Conservation (phyloP, 2,329 filamentous ascomycete genomes). For the Ceratocystis harringtonii region DNA sequence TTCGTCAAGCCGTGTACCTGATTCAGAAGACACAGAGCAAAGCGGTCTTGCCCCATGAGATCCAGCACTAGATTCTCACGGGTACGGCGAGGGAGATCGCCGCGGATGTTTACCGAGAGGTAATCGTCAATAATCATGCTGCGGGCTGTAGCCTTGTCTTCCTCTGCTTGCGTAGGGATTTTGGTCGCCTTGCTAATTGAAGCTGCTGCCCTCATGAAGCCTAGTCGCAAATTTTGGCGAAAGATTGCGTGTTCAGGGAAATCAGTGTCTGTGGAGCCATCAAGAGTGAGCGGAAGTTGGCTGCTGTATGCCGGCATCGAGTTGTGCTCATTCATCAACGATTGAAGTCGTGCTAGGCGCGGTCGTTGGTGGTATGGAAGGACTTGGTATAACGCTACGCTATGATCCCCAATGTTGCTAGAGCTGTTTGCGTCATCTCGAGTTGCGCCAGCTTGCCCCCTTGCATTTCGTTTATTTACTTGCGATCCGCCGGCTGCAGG, state of each 20-base stretch:
- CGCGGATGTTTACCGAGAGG: slow-evolving; percentile 6
- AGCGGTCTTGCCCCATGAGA: slow-evolving; percentile 1
- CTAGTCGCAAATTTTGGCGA: background rate
- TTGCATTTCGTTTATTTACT: background rate
- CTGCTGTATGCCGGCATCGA: slow-evolving; percentile 4
- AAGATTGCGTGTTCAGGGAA: slow-evolving; percentile 6
- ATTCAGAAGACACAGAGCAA: slow-evolving; percentile 5
- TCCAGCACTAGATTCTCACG: slow-evolving; percentile 11
- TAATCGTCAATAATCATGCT: slow-evolving; percentile 6
- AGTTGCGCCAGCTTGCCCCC: background rate
- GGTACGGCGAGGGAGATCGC: slow-evolving; percentile 12
- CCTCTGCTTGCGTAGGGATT: background rate
- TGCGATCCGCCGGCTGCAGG: background rate
- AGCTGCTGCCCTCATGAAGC: background rate
- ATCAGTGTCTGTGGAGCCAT: background rate
- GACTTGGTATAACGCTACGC: background rate
- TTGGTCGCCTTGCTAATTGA: background rate
- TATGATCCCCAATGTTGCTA: background rate
- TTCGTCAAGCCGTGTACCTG: slow-evolving; percentile 1
- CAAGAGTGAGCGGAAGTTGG: background rate
- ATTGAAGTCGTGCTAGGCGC: background rate
- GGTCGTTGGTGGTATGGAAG: slow-evolving; percentile 3
- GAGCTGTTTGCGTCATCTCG: background rate
- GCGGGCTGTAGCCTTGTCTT: background rate
- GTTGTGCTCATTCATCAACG: slow-evolving; percentile 6